Percentiles rank a stretch among this genome's conserved stretches.
Evolutionary conservation across 805 yeast genomes (phyloP).

Genomic region (Starmera dryadoides): DNA sequence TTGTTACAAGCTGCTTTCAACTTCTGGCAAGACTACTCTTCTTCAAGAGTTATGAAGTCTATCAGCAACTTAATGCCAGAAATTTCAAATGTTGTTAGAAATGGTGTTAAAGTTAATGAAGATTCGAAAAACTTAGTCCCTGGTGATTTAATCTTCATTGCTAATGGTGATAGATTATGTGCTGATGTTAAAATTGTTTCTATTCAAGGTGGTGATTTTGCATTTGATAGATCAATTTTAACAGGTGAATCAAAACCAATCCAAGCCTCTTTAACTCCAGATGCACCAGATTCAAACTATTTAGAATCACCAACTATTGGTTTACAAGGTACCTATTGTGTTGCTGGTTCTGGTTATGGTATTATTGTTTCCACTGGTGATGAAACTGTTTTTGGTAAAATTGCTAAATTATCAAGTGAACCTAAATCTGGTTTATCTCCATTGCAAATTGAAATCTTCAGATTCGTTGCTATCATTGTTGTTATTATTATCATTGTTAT

Average conservation of each 20-base stretch:
- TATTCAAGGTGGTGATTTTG: slow-evolving; percentile 26
- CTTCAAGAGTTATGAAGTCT: slow-evolving; percentile 40
- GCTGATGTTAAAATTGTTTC: slow-evolving; percentile 39
- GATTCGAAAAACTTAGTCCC: slow-evolving; percentile 32
- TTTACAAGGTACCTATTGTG: slow-evolving; percentile 37
- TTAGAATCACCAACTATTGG: slow-evolving; percentile 37
- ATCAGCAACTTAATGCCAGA: slow-evolving; percentile 36
- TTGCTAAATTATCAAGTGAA: slow-evolving; percentile 33
- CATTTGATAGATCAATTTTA: slow-evolving; percentile 38
- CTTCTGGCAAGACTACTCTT: slow-evolving; percentile 40
- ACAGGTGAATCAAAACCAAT: slow-evolving; percentile 43
- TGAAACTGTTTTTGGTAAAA: slow-evolving; percentile 37
- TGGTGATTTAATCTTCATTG: slow-evolving; percentile 34
- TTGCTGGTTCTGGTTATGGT: slow-evolving; percentile 36
- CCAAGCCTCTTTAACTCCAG: slow-evolving; percentile 22
- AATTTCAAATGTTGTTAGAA: slow-evolving; percentile 28
- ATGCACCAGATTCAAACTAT: slow-evolving; percentile 28
- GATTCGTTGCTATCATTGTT: slow-evolving; percentile 25
- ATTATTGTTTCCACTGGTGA: slow-evolving; percentile 38
- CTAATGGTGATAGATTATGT: slow-evolving; percentile 34
- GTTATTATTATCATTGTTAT: slow-evolving; percentile 21
- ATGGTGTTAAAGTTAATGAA: slow-evolving; percentile 22
- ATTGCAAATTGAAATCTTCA: slow-evolving; percentile 32
- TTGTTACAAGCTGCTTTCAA: slow-evolving; percentile 35
- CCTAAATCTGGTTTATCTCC: slow-evolving; percentile 35